Base-by-base conservation (phyloP, 2,329 filamentous ascomycete species). In the Plectosphaerella cucumerina region DNA sequence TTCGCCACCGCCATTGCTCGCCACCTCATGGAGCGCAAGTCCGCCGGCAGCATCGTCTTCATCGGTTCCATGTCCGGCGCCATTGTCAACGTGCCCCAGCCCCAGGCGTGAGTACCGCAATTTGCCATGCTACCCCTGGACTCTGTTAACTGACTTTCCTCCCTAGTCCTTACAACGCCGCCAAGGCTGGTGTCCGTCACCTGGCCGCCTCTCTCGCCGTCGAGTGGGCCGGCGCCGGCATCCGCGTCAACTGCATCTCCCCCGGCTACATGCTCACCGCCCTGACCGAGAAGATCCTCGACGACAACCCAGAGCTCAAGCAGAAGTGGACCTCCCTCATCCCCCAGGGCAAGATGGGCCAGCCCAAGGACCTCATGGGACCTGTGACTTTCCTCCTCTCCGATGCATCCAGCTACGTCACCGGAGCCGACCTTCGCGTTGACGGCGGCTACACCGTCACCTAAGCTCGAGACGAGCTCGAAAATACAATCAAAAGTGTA, bases 231-330 rank as follows among this genome's bases (percentile, higher is more conserved):
- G 79, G 85, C 59, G 84, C 86, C 35, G 86, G 86, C 59, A 96
- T 97, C 64, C 84, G 93, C 34, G 93, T 97, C 59, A 97, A 97
- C 75, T 94, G 89, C 70, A 94, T 97, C 67, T 91, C 87, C 26
- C 93, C 93, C 0, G 93, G 94, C 43, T 97, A 97, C 72, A 97
- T 97, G 93, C 75, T 96, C 59, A 97, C 93, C 15, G 89, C 91
- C 52, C 73, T 97, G 88, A 97, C 91, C 41, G 85, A 91, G 74
- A 96, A 96, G 76, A 97, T 97, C 60, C 82, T 97, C 22, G 88
- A 94, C 57, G 90, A 96, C 53, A 95, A 96, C 70, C 91, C 92
- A 18, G 90, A 94, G 50, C 82, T 97, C 37, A 89, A 91, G 70
- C 80, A 86, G 65, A 86, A 94, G 70, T 97, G 93, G 93, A 95